Evolutionary conservation across 1,139 yeast species (phyloP).

Genomic region (Sugiyamaella japonica): DNA sequence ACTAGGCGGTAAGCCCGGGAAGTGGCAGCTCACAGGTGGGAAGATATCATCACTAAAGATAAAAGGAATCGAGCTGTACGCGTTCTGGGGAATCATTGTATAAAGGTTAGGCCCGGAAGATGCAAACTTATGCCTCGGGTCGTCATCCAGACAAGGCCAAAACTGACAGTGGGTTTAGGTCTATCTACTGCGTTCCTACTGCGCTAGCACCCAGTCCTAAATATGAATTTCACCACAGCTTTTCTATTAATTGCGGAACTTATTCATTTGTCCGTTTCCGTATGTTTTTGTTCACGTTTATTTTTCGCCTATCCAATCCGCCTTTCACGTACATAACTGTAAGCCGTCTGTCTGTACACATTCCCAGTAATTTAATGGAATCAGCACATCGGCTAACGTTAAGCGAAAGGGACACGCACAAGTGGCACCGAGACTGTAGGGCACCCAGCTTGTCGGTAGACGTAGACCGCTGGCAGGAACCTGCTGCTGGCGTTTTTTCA

Average conservation of each 20-base stretch:
- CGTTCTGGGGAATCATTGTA: background rate
- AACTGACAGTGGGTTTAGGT: background rate
- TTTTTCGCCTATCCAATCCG: background rate
- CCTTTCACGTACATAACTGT: background rate
- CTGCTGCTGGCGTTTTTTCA: too few species aligned
- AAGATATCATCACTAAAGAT: slow-evolving; percentile 38
- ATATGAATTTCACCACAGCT: background rate
- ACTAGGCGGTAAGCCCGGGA: slow-evolving; percentile 35
- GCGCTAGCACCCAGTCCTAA: background rate
- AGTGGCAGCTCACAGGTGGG: slow-evolving; percentile 35
- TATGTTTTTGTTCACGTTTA: background rate
- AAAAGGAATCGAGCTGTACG: slow-evolving; percentile 22
- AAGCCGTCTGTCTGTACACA: background rate
- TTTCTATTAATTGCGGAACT: background rate
- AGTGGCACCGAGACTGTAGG: background rate
- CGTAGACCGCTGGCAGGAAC: background rate
- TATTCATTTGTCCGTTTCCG: background rate
- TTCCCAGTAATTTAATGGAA: background rate
- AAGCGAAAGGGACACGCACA: background rate
- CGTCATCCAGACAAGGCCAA: background rate
- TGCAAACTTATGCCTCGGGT: too few species aligned
- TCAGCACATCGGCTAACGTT: background rate
- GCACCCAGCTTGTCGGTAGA: background rate
- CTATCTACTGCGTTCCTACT: background rate
- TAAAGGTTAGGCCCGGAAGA: background rate